These are phyloP conservation scores for Monosporascus sp. DNA, from an alignment of 2,329 filamentous ascomycete species.

Conservation along the genomic window DNA sequence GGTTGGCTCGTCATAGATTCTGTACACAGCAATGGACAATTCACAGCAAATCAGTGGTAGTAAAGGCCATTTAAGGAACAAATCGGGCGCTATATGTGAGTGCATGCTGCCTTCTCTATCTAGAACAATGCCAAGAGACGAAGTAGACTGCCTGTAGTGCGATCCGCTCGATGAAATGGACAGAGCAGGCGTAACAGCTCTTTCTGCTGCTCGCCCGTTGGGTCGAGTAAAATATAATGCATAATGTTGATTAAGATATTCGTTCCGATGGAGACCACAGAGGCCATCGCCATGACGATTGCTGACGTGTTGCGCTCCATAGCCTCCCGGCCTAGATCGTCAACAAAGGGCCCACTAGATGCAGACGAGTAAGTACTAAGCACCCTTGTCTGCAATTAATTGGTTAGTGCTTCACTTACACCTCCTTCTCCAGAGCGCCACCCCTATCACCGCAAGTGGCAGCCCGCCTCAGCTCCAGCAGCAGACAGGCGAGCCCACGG, in stretches of 20 bases:
- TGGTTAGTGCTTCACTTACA: constrained; percentile 5
- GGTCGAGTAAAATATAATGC: not conserved
- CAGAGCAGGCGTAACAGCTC: not conserved
- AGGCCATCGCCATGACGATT: constrained; percentile 10
- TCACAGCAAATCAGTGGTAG: constrained; percentile 7
- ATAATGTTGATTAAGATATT: too few relatives aligned
- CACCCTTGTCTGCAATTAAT: not conserved
- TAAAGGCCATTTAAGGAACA: constrained; percentile 21
- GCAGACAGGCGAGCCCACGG: constrained; percentile 17
- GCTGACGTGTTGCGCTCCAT: constrained; percentile 21
- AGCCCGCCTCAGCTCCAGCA: constrained; percentile 19
- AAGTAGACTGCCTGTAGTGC: not conserved
- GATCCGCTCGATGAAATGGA: too few relatives aligned
- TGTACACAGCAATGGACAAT: constrained; percentile 13
- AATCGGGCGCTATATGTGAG: constrained; percentile 23
- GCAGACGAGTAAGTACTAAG: constrained; percentile 58
- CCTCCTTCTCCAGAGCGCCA: constrained; percentile 19
- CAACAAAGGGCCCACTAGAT: constrained; percentile 76
- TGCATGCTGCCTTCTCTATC: not conserved
- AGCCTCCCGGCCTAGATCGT: constrained; percentile 59
- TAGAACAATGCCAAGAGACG: not conserved
- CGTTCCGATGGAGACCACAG: not conserved
- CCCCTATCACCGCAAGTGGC: constrained; percentile 18
- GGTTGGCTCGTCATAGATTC: too few relatives aligned
- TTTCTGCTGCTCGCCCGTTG: not conserved